Evolutionary conservation across 225 moss, liverwort and hornwort species (phyloP).

Genomic region (Bryum argenteum): DNA sequence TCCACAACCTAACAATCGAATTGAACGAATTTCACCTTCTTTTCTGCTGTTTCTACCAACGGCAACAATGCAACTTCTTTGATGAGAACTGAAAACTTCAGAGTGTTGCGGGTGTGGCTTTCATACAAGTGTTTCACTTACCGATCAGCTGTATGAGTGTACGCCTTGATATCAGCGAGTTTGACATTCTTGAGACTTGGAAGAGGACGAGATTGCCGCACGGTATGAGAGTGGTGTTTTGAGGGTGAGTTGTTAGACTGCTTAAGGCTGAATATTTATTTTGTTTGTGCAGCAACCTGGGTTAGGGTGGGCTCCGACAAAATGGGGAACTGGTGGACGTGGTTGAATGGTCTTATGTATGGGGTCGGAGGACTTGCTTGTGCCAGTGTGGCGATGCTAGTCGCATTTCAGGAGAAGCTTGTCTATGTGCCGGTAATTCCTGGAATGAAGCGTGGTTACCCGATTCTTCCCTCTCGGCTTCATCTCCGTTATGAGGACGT

Average conservation of each 20-base stretch:
- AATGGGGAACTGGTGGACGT: conserved; percentile 71
- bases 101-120: too few species aligned
- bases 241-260: background rate
- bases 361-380: conserved; percentile 75
- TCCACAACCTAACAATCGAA: too few species aligned
- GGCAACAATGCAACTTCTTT: too few species aligned
- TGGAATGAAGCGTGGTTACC: conserved; percentile 85
- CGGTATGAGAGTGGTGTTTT: background rate
- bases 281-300: conserved; percentile 31
- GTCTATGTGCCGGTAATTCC: conserved; percentile 89
- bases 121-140: too few species aligned
- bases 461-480: conserved; percentile 72
- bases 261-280: background rate
- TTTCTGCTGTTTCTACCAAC: too few species aligned
- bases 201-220: too few species aligned
- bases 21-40: too few species aligned
- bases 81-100: too few species aligned
- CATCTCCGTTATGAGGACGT: conserved; percentile 82
- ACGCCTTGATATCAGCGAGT: too few species aligned
- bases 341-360: conserved; percentile 79
- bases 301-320: conserved; percentile 22
- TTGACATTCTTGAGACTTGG: too few species aligned
- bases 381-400: conserved; percentile 78
- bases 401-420: conserved; percentile 94
- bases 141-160: too few species aligned